phyloP scores from a whole-genome alignment of 2,329 filamentous ascomycete species.

The Colletotrichum viniferum region DNA sequence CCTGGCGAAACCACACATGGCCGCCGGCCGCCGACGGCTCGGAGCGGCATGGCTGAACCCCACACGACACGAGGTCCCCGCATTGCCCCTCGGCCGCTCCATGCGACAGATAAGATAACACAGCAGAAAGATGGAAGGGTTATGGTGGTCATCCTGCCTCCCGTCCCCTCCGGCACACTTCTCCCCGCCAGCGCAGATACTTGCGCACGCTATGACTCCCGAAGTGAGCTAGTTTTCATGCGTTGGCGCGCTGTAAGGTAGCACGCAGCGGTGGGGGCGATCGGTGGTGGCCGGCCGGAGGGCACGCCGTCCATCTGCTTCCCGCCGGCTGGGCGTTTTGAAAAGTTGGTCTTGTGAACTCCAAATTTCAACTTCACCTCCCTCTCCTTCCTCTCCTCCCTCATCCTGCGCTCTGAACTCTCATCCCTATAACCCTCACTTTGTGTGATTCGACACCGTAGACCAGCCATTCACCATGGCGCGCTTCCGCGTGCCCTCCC shows the following conservation, averaged over 20 bases:
- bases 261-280: neutral
- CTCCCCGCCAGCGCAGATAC: neutral
- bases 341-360: neutral
- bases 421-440: rapidly evolving
- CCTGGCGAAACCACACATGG: neutral
- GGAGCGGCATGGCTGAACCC: neutral
- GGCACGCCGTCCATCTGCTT: neutral
- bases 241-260: neutral
- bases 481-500: slow-evolving; percentile 16
- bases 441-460: neutral
- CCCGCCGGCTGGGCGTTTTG: neutral
- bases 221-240: neutral
- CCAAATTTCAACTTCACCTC: neutral
- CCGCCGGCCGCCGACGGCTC: slow-evolving; percentile 20
- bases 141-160: neutral
- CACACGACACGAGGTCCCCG: neutral
- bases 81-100: neutral
- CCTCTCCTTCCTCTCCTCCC: neutral
- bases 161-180: neutral
- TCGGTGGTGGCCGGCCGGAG: neutral
- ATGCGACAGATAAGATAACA: neutral
- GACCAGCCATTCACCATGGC: neutral
- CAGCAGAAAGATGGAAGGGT: neutral
- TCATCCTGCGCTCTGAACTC: neutral
- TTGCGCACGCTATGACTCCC: neutral